phyloP scores from a whole-genome alignment of 768 basidiomycete species.

The Boletus vermiculosoides region DNA sequence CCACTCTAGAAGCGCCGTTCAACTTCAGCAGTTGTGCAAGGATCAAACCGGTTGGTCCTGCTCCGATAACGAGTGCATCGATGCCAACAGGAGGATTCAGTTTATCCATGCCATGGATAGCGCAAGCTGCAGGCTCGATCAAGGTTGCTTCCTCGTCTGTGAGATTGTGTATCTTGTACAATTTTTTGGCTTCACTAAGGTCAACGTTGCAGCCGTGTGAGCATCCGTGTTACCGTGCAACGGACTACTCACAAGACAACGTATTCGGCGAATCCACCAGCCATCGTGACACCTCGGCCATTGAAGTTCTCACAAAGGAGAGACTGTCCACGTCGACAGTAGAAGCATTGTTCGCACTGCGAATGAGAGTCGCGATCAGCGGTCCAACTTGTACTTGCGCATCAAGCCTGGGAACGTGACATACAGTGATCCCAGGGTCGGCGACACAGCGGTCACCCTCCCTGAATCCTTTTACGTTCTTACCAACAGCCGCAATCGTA shows the following conservation, averaged over 20 bases:
- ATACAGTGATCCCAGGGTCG: constrained; percentile 67
- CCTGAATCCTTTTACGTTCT: constrained; percentile 68
- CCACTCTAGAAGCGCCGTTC: constrained; percentile 76
- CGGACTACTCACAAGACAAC: constrained; percentile 61
- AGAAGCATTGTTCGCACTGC: constrained; percentile 86
- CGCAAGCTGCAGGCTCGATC: constrained; percentile 84
- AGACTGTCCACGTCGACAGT: constrained; percentile 74
- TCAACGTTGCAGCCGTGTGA: background rate
- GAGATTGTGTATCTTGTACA: constrained; percentile 82
- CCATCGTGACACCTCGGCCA: constrained; percentile 69
- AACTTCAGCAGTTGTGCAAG: constrained; percentile 82
- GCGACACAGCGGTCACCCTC: constrained; percentile 80
- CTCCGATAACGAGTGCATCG: constrained; percentile 78
- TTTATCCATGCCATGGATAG: constrained; percentile 86
- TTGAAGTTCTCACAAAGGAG: constrained; percentile 82
- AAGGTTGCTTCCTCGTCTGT: constrained; percentile 82
- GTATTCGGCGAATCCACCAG: constrained; percentile 88
- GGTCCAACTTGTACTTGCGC: background rate
- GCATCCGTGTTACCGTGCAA: background rate
- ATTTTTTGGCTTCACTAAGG: constrained; percentile 60
- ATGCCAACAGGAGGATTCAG: constrained; percentile 74
- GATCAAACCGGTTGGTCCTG: constrained; percentile 84
- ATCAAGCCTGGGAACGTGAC: constrained; percentile 23
- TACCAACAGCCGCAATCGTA: constrained; percentile 64
- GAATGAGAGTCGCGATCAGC: background rate